Evolutionary conservation across 2,329 filamentous ascomycete genomes (phyloP).

Genomic region (Pseudogymnoascus sp.): DNA sequence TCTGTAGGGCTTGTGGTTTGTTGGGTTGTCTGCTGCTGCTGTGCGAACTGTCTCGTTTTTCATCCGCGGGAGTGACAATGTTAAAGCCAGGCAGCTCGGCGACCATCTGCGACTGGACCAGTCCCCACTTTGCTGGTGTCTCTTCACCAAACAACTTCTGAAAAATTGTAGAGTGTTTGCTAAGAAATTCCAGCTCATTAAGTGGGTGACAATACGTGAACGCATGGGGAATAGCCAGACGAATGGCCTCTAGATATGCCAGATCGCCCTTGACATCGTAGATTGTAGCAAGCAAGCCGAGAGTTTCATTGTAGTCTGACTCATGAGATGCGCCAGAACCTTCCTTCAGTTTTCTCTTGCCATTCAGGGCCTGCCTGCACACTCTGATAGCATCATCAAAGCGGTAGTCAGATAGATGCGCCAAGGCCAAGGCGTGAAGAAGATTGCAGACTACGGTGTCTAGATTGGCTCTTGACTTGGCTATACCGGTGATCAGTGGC

Average conservation of each 20-base stretch:
- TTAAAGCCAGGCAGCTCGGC: neutral
- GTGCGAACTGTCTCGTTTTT: neutral
- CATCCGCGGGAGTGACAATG: neutral
- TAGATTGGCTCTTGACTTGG: constrained; percentile 13
- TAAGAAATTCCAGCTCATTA: constrained; percentile 13
- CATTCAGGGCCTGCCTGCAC: constrained; percentile 21
- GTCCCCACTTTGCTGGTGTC: constrained; percentile 10
- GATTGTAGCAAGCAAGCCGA: constrained; percentile 23
- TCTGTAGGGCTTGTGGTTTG: neutral
- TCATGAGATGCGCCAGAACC: constrained; percentile 10
- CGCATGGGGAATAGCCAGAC: constrained; percentile 11
- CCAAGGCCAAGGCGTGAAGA: constrained; percentile 22
- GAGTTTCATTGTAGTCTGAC: constrained; percentile 19
- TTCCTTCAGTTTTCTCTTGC: constrained; percentile 21
- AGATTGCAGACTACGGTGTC: constrained; percentile 21
- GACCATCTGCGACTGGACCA: neutral
- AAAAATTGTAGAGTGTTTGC: constrained; percentile 10
- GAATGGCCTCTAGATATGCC: constrained; percentile 22
- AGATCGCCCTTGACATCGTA: constrained; percentile 22
- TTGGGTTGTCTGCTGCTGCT: neutral
- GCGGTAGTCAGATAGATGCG: constrained; percentile 18
- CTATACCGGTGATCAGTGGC: constrained; percentile 16
- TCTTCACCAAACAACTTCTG: constrained; percentile 10
- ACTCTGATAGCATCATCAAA: constrained; percentile 22
- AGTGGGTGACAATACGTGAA: constrained; percentile 11